Evolutionary conservation across 768 basidiomycete genomes (phyloP), one percentile per base, ranked within the genome.

Genomic region (Cubamyces sp.): DNA sequence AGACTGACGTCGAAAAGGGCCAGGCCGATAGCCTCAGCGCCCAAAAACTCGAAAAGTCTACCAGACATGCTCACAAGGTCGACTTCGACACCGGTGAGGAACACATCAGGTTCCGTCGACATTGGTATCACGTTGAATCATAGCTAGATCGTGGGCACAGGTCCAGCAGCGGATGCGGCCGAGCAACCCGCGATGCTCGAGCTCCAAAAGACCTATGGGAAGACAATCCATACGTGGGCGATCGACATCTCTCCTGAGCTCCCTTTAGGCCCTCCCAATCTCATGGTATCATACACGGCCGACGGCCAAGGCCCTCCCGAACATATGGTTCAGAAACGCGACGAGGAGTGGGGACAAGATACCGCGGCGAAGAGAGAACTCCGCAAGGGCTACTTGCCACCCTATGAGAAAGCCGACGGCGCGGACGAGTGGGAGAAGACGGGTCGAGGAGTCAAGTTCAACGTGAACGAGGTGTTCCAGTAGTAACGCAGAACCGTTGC

Each of bases 151-250:
- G 34, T 34, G 34, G 9, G 34, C 34, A 34, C 28, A 71, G 73
- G 58, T 26, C 61, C 64, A 8, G 71, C 74, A 14, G 75, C 76
- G 25, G 77, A 80, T 46, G 53, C 64, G 14, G 73, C 76, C 3
- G 76, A 80, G 59, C 71, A 78, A 62, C 74, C 71, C 0, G 73
- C 70, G 3, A 82, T 83, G 79, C 71, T 75, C 9, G 75, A 79
- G 58, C 69, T 82, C 3, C 79, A 83, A 56, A 70, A 73, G 47
- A 79, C 80, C 3, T 84, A 82, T 60, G 83, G 81, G 42, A 84
- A 82, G 73, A 70, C 75, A 4, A 72, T 77, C 30, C 74, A 76
- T n/a, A 77, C 75, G 12, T 78, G 78, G 75, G 67, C 74, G 14
- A 63, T 65, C 47, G 80, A 81, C 61, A 71, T 70, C 34, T 61